A percentile compares a stretch with the other conserved stretches of the same genome.
Conservation (phyloP, 352 stramenopile species). For the Lagenidium giganteum region DNA sequence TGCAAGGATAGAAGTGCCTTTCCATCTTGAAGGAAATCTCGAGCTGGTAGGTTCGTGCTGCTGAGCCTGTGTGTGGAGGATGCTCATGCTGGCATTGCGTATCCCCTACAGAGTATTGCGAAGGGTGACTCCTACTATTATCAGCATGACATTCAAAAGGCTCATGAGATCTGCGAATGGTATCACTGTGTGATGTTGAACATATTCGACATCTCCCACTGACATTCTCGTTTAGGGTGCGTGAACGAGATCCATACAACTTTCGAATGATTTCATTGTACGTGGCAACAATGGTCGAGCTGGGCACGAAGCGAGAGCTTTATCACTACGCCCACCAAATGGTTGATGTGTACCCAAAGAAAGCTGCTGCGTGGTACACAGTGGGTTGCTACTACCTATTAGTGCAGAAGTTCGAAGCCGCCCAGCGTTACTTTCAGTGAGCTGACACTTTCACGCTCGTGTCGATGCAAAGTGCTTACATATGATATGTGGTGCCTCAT, state of each 20-base stretch:
- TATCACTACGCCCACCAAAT: constrained; percentile 96
- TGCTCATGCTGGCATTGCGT: background rate
- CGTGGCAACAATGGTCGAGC: constrained; percentile 88
- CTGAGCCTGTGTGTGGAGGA: background rate
- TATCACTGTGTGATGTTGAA: constrained; percentile 13
- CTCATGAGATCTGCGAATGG: constrained; percentile 75
- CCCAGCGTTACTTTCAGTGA: constrained; percentile 95
- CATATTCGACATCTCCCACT: background rate
- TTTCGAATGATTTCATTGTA: constrained; percentile 77
- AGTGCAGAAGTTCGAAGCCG: constrained; percentile 92
- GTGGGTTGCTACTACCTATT: constrained; percentile 96
- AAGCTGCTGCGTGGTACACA: constrained; percentile 93
- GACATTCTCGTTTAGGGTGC: constrained; percentile 44
- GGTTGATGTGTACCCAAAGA: constrained; percentile 93
- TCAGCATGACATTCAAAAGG: constrained; percentile 79
- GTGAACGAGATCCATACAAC: constrained; percentile 74
- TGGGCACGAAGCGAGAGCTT: constrained; percentile 91
- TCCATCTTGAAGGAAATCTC: constrained; percentile 50
- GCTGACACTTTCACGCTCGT: constrained; percentile 4
- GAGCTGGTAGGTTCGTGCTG: constrained; percentile 41
- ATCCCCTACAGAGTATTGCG: constrained; percentile 43
- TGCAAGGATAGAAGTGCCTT: constrained; percentile 40
- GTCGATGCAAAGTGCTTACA: constrained; percentile 1
- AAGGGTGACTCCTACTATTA: constrained; percentile 83
- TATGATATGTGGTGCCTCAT: background rate